phyloP scores from a whole-genome alignment of 164 flowering plant genomes.

The Magnolia changhungtana region DNA sequence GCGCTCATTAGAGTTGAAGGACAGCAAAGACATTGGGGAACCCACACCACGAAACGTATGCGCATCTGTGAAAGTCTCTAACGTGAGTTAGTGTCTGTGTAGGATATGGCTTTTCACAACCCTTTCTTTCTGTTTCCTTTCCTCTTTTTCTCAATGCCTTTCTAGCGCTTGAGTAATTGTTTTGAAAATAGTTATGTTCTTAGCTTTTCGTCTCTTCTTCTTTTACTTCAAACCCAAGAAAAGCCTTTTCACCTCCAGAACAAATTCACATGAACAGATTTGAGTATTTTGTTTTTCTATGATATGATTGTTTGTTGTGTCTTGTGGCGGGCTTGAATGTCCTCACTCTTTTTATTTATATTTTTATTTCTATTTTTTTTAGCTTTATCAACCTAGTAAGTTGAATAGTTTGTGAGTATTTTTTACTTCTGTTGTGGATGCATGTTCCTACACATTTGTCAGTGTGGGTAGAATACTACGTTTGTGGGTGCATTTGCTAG shows the following conservation, averaged over 20 bases:
- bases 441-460: no score
- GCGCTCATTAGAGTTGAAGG: conserved; percentile 49
- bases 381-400: no score
- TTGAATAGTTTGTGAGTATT: no score
- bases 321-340: no score
- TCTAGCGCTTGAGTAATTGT: not conserved
- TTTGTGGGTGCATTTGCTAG: not conserved
- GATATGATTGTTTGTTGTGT: no score
- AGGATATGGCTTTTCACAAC: not conserved
- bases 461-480: not conserved
- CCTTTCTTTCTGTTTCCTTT: not conserved
- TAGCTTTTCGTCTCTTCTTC: not conserved
- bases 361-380: no score
- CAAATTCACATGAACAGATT: not conserved
- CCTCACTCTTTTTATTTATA: no score
- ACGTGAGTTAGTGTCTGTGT: conserved; percentile 30
- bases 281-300: no score
- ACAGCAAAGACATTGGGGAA: conserved; percentile 59
- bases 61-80: conserved; percentile 58
- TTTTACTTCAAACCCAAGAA: no score
- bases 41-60: conserved; percentile 46
- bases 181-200: not conserved
- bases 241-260: not conserved
- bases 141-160: not conserved
- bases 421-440: no score